phyloP scores from a whole-genome alignment of 2,329 filamentous ascomycete species.

The Colletotrichum cereale region DNA sequence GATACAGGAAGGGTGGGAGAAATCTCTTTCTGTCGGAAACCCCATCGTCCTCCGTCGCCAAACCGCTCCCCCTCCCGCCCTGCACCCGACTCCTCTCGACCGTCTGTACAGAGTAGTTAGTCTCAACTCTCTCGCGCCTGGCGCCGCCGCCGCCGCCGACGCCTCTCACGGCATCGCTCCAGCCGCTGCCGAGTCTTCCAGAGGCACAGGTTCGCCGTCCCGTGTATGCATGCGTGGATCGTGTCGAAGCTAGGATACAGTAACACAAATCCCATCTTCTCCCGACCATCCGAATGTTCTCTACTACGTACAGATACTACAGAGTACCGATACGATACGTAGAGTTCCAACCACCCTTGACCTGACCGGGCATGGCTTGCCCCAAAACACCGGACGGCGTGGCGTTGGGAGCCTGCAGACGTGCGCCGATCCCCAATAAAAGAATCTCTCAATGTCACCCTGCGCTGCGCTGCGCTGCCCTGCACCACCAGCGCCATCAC shows the following conservation, averaged over 20 bases:
- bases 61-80: neutral
- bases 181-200: slow-evolving; percentile 5
- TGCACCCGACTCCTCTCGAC: neutral
- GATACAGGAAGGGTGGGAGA: neutral
- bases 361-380: neutral
- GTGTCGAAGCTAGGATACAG: neutral
- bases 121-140: neutral
- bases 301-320: no score
- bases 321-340: no score
- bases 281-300: neutral
- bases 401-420: slow-evolving; percentile 23
- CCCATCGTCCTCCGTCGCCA: neutral
- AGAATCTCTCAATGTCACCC: slow-evolving; percentile 8
- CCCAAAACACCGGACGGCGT: slow-evolving; percentile 28
- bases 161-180: neutral
- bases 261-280: neutral
- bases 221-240: neutral
- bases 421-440: slow-evolving; percentile 30
- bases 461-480: neutral
- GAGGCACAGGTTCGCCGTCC: neutral
- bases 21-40: neutral
- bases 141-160: neutral
- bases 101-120: no score
- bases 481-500: neutral
- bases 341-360: neutral